A percentile compares a stretch with the other conserved stretches of the same genome.
Evolutionary conservation across 441 rosid species (phyloP).

Genomic region (Croton setiger): DNA sequence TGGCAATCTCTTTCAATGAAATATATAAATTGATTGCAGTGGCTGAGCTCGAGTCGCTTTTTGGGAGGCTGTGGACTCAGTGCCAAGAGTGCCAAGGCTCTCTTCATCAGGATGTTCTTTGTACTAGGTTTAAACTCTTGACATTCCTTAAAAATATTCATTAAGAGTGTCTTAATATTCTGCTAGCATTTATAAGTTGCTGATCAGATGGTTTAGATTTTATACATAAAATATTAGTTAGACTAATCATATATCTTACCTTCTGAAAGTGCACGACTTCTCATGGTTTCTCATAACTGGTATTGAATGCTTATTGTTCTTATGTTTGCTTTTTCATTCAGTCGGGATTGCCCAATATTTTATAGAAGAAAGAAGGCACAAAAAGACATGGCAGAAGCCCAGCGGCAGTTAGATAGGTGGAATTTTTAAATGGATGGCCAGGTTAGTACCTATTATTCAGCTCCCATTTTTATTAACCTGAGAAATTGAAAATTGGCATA

Average conservation of each 20-base stretch:
- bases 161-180: background rate
- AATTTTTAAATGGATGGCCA: slow-evolving; percentile 39
- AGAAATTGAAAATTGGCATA: background rate
- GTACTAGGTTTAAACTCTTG: slow-evolving; percentile 62
- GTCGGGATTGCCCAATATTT: slow-evolving; percentile 99
- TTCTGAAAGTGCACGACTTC: background rate
- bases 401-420: slow-evolving; percentile 79
- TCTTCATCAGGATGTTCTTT: slow-evolving; percentile 97
- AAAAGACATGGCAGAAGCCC: slow-evolving; percentile 91
- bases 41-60: slow-evolving; percentile 76
- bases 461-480: background rate
- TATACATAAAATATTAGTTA: background rate
- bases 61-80: slow-evolving; percentile 93
- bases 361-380: slow-evolving; percentile 97
- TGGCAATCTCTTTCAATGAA: background rate
- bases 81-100: slow-evolving; percentile 99
- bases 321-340: slow-evolving; percentile 23
- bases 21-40: slow-evolving; percentile 44
- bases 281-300: background rate
- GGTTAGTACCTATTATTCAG: slow-evolving; percentile 1
- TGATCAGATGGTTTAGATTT: background rate
- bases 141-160: background rate
- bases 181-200: background rate
- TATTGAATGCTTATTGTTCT: background rate
- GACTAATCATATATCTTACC: background rate